Percentiles rank a stretch among this genome's conserved stretches.
Conservation (phyloP, 2,329 filamentous ascomycete genomes). For the Cryphonectria naterciae region DNA sequence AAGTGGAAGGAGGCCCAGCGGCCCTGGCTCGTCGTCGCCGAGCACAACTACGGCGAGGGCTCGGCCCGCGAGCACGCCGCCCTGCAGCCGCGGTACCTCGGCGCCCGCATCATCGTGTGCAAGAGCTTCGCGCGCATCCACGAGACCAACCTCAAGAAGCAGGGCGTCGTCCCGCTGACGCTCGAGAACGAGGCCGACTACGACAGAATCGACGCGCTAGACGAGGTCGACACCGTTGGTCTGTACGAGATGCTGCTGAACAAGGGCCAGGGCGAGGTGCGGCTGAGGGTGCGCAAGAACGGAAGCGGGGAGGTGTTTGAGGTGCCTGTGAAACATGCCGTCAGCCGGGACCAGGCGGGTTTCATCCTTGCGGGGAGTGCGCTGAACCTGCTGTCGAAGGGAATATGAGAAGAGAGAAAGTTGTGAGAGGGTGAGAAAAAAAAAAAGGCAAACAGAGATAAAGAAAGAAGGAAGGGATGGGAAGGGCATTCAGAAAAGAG, state of each 20-base stretch:
- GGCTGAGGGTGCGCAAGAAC: constrained; percentile 66
- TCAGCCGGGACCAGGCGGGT: constrained; percentile 86
- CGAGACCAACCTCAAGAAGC: constrained; percentile 95
- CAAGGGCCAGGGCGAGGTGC: constrained; percentile 78
- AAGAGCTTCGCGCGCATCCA: constrained; percentile 86
- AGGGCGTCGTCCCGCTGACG: constrained; percentile 92
- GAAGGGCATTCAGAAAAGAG: no score
- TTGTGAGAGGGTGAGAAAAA: neutral
- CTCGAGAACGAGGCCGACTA: constrained; percentile 90
- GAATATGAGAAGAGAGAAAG: constrained; percentile 3
- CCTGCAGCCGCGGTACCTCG: constrained; percentile 82
- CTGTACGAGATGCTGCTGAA: constrained; percentile 79
- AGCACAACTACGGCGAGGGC: constrained; percentile 95
- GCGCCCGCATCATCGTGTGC: constrained; percentile 80
- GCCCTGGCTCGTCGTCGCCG: constrained; percentile 92
- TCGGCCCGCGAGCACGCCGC: constrained; percentile 86
- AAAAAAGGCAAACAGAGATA: neutral
- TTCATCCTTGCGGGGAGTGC: constrained; percentile 95
- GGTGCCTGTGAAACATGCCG: constrained; percentile 82
- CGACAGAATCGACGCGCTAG: constrained; percentile 79
- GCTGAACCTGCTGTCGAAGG: constrained; percentile 82
- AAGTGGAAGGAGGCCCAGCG: constrained; percentile 77
- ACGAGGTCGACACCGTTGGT: constrained; percentile 81
- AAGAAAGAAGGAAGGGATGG: neutral
- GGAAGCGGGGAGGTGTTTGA: constrained; percentile 65